A percentile compares a stretch with the other conserved stretches of the same genome.
phyloP scores from a whole-genome alignment of 139 green algal species.

The Zygnema circumcarinatum region DNA sequence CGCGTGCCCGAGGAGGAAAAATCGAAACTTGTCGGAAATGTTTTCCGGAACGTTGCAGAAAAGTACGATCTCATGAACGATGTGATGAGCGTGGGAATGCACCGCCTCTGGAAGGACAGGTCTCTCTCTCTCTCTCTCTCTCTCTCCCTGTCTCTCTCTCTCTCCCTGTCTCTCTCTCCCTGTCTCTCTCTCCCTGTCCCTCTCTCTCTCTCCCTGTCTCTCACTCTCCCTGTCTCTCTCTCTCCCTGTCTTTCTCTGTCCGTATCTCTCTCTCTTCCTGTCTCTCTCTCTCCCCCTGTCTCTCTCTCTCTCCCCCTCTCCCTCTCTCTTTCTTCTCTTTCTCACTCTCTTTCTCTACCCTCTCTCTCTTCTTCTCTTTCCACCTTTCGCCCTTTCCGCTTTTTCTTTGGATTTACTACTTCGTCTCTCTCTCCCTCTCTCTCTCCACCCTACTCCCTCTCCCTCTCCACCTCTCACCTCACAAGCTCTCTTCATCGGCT shows the following conservation, averaged over 20 bases:
- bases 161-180: not conserved
- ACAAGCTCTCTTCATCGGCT: too few relatives aligned
- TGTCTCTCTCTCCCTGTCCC: not conserved
- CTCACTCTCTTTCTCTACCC: too few relatives aligned
- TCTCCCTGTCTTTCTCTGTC: not conserved
- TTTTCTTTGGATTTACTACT: too few relatives aligned
- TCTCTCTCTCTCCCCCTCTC: too few relatives aligned
- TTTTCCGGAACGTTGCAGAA: constrained; percentile 90
- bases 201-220: not conserved
- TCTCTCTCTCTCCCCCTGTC: too few relatives aligned
- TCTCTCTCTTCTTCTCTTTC: too few relatives aligned
- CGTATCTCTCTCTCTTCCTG: too few relatives aligned
- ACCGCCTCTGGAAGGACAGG: constrained; percentile 95
- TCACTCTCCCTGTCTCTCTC: constrained; percentile 8
- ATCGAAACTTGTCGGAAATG: constrained; percentile 76
- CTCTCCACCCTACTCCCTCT: too few relatives aligned
- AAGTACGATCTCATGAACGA: constrained; percentile 99
- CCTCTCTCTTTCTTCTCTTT: too few relatives aligned
- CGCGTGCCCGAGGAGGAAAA: constrained; percentile 71
- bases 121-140: not conserved
- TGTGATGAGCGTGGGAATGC: constrained; percentile 95
- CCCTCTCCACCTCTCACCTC: too few relatives aligned
- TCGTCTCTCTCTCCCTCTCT: too few relatives aligned
- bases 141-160: not conserved
- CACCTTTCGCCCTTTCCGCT: too few relatives aligned